phyloP scores from a whole-genome alignment of 176 grass and related monocot species.

The Pontederia crassipes region DNA sequence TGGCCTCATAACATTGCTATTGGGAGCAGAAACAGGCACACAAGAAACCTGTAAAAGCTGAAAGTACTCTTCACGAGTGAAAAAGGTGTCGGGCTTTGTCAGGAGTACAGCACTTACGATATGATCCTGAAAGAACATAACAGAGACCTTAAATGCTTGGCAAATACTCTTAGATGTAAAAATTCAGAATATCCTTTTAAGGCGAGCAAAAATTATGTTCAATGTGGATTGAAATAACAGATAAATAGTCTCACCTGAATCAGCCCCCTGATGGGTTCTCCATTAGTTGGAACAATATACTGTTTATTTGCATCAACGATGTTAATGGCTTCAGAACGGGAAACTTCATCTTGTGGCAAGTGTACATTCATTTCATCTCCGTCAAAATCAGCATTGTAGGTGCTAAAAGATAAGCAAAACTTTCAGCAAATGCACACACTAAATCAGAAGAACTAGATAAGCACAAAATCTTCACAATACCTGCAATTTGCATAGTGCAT shows the following conservation, averaged over 20 bases:
- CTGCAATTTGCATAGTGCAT: conserved; percentile 99
- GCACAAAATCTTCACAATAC: conserved; percentile 23
- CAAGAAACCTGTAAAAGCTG: conserved; percentile 74
- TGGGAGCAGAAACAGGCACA: conserved; percentile 30
- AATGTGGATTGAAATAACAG: background rate
- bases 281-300: conserved; percentile 81
- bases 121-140: conserved; percentile 53
- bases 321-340: conserved; percentile 79
- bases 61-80: conserved; percentile 78
- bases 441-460: background rate
- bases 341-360: conserved; percentile 97
- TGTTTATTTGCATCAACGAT: conserved; percentile 96
- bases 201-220: background rate
- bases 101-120: conserved; percentile 88
- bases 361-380: conserved; percentile 99
- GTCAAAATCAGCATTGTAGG: conserved; percentile 99
- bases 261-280: conserved; percentile 76
- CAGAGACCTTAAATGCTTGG: background rate
- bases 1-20: conserved; percentile 18
- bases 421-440: background rate
- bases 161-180: background rate
- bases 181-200: background rate
- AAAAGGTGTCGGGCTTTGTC: conserved; percentile 62
- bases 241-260: conserved; percentile 57
- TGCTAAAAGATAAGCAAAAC: conserved; percentile 39